Evolutionary conservation across 139 green algal genomes (phyloP).

Genomic region (Gonium pectorale): DNA sequence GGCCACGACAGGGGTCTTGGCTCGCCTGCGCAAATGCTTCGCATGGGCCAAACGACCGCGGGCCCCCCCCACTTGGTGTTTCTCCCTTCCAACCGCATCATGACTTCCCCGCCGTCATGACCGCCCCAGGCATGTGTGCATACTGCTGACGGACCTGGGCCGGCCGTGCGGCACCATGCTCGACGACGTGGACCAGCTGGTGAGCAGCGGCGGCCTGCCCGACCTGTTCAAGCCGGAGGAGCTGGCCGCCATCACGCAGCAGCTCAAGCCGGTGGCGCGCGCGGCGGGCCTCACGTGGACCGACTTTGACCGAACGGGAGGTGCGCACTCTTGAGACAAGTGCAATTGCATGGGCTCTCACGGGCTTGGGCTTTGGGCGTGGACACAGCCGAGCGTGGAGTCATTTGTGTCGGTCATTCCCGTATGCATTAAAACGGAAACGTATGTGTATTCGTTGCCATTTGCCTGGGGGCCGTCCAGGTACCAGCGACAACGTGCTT

Average conservation of each 20-base stretch:
- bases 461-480: conserved; percentile 7
- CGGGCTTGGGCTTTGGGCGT: no score
- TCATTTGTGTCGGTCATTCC: no score
- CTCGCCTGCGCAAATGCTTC: no score
- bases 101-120: no score
- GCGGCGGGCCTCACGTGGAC: conserved; percentile 44
- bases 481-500: conserved; percentile 46
- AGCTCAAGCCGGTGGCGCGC: conserved; percentile 52
- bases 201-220: conserved; percentile 35
- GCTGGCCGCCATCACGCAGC: conserved; percentile 44
- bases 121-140: conserved; percentile 25
- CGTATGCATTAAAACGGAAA: not conserved
- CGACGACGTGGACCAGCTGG: conserved; percentile 55
- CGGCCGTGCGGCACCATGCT: conserved; percentile 48
- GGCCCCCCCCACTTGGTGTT: no score
- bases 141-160: conserved; percentile 54
- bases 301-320: conserved; percentile 52
- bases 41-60: no score
- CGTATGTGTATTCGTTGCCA: not conserved
- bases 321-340: no score
- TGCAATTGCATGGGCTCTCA: no score
- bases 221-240: conserved; percentile 57
- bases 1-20: no score
- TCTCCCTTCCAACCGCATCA: no score
- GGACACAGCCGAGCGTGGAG: no score